Conservation (phyloP, 2,329 filamentous ascomycete genomes). For the Ceratocystis eucalypticola region DNA sequence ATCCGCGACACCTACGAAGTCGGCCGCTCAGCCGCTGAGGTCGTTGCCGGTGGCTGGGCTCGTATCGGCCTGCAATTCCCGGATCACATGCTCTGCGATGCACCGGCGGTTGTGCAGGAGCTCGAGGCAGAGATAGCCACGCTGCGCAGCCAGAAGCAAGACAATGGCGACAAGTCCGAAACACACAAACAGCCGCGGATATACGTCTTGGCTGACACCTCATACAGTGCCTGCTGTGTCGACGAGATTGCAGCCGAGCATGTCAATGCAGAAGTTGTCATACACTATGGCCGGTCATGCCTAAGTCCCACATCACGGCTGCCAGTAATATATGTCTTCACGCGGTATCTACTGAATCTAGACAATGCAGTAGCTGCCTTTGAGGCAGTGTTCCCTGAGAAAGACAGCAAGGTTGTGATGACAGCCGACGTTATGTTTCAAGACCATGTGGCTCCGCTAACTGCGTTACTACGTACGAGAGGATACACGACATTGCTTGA, state of each 20-base stretch:
- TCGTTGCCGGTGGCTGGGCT: slow-evolving; percentile 56
- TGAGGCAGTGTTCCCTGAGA: slow-evolving; percentile 52
- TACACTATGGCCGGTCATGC: slow-evolving; percentile 89
- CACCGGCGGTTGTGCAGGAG: slow-evolving; percentile 60
- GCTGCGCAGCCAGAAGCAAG: background rate
- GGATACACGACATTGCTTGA: slow-evolving; percentile 61
- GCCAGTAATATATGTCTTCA: slow-evolving; percentile 86
- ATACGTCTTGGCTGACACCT: slow-evolving; percentile 86
- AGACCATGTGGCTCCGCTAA: slow-evolving; percentile 52
- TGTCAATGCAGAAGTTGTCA: slow-evolving; percentile 73
- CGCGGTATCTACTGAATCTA: slow-evolving; percentile 53
- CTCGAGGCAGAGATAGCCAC: slow-evolving; percentile 23
- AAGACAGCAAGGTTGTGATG: slow-evolving; percentile 47
- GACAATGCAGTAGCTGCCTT: slow-evolving; percentile 47
- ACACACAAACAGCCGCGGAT: slow-evolving; percentile 33
- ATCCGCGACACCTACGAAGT: slow-evolving; percentile 73
- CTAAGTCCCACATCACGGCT: slow-evolving; percentile 77
- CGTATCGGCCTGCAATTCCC: slow-evolving; percentile 90
- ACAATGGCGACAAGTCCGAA: background rate
- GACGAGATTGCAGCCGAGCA: slow-evolving; percentile 96
- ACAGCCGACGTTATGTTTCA: slow-evolving; percentile 86
- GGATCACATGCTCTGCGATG: slow-evolving; percentile 80
- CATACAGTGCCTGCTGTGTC: slow-evolving; percentile 92
- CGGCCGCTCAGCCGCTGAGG: slow-evolving; percentile 60
- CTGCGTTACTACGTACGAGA: slow-evolving; percentile 36